Evolutionary conservation across 1,139 yeast species (phyloP).

Genomic region (Geotrichum klebahnii): DNA sequence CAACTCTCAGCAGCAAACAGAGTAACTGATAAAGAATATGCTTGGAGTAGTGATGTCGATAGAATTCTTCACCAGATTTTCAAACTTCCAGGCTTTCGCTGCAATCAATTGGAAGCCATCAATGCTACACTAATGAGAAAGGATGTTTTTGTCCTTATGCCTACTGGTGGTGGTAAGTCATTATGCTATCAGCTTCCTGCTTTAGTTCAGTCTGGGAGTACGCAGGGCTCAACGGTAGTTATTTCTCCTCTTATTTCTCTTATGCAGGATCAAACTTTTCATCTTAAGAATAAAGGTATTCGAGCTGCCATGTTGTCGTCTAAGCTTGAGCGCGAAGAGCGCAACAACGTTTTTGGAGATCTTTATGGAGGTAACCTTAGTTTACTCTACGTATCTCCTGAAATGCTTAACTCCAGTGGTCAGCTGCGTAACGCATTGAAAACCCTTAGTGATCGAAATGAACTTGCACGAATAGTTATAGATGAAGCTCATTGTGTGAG

Average conservation of each 20-base stretch:
- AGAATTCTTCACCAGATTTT: conserved; percentile 57
- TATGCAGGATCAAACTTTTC: conserved; percentile 96
- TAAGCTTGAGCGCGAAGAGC: conserved; percentile 46
- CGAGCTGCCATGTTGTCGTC: conserved; percentile 54
- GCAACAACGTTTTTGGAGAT: conserved; percentile 53
- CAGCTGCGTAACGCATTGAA: conserved; percentile 28
- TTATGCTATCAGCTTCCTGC: conserved; percentile 96
- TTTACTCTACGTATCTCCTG: conserved; percentile 87
- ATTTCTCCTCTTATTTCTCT: conserved; percentile 91
- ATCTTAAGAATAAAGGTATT: conserved; percentile 60
- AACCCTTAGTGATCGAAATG: conserved; percentile 41
- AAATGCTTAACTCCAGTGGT: conserved; percentile 78
- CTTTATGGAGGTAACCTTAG: conserved; percentile 64
- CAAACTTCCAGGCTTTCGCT: conserved; percentile 63
- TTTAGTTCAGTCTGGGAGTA: conserved; percentile 61
- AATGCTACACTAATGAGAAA: conserved; percentile 76
- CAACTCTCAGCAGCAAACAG: conserved; percentile 1
- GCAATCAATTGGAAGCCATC: conserved; percentile 83
- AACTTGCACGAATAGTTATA: conserved; percentile 83
- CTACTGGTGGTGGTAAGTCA: conserved; percentile 98
- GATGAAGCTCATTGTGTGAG: conserved; percentile 99
- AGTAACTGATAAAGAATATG: conserved; percentile 30
- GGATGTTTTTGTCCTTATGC: conserved; percentile 95
- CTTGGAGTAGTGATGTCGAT: conserved; percentile 68
- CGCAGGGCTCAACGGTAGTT: conserved; percentile 86